Conservation (phyloP, 2,329 filamentous ascomycete genomes). For the Aciculosporium take region DNA sequence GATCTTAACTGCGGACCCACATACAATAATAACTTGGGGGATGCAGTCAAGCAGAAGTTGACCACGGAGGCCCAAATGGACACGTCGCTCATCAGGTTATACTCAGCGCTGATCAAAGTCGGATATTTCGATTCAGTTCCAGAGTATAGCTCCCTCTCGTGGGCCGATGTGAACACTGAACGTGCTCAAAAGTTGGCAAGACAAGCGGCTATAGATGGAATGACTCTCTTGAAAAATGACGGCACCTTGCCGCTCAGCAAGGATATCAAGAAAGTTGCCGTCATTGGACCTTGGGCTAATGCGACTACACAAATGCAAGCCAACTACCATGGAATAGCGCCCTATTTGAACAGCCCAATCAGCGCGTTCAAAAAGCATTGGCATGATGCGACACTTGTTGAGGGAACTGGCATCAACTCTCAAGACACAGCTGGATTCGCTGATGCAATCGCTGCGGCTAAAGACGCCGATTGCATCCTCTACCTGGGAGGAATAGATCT, state of each 20-base stretch:
- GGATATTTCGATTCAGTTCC: slow-evolving; percentile 42
- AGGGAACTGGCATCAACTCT: background rate
- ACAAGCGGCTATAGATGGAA: slow-evolving; percentile 34
- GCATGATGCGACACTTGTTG: no score
- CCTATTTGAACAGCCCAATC: slow-evolving; percentile 8
- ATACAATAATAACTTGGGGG: slow-evolving; percentile 12
- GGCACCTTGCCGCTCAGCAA: slow-evolving; percentile 31
- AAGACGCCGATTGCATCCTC: slow-evolving; percentile 30
- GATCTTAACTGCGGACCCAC: slow-evolving; percentile 10
- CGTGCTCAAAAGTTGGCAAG: slow-evolving; percentile 40
- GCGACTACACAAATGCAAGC: slow-evolving; percentile 22
- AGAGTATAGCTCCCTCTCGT: slow-evolving; percentile 37
- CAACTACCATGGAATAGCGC: slow-evolving; percentile 13
- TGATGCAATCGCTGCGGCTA: background rate
- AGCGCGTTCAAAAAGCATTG: slow-evolving; percentile 1
- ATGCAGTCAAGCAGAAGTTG: slow-evolving; percentile 20
- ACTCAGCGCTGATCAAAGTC: slow-evolving; percentile 36
- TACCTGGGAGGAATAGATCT: slow-evolving; percentile 42
- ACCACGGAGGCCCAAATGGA: slow-evolving; percentile 4
- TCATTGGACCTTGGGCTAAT: slow-evolving; percentile 22
- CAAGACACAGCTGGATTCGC: background rate
- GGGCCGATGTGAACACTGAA: slow-evolving; percentile 40
- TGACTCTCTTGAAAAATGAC: slow-evolving; percentile 40
- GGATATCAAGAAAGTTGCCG: slow-evolving; percentile 8
- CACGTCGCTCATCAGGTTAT: slow-evolving; percentile 25